Conservation (phyloP, 78 protist species). For the Dictyostelium brefeldianum region DNA sequence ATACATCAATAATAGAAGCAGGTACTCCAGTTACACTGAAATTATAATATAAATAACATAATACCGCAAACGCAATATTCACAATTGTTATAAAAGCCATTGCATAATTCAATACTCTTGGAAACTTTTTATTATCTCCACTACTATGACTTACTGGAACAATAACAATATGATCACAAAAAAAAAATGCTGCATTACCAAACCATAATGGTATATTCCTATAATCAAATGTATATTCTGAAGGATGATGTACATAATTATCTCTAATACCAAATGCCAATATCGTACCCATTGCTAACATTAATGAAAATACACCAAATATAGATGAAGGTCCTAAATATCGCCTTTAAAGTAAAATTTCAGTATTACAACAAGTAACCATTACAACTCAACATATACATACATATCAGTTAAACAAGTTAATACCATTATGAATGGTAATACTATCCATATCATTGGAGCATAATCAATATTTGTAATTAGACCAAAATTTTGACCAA, state of each 20-base stretch:
- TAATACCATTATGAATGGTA: conserved; percentile 34
- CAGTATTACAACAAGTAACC: background rate
- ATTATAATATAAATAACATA: conserved; percentile 56
- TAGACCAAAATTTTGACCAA: conserved; percentile 38
- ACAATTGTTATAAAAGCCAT: conserved; percentile 64
- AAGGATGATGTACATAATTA: conserved; percentile 4
- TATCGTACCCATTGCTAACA: conserved; percentile 55
- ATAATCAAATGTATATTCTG: conserved; percentile 44
- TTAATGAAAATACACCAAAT: conserved; percentile 65
- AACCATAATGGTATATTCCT: conserved; percentile 67
- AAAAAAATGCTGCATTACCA: conserved; percentile 78
- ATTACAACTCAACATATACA: background rate
- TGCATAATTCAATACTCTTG: conserved; percentile 23
- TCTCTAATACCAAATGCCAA: conserved; percentile 52
- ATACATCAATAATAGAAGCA: conserved; percentile 1
- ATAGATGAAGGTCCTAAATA: conserved; percentile 53
- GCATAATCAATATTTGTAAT: background rate
- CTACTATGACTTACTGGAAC: conserved; percentile 56
- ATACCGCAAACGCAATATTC: conserved; percentile 22
- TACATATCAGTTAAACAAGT: conserved; percentile 71
- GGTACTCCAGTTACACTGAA: conserved; percentile 9
- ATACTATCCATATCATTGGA: conserved; percentile 37
- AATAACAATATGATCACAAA: conserved; percentile 63
- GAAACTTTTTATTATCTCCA: conserved; percentile 44
- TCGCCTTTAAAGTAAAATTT: conserved; percentile 7